Evolutionary conservation across 2,329 filamentous ascomycete species (phyloP), one percentile per base, ranked within the genome.

Genomic region (Chaetomiaceae sp.): DNA sequence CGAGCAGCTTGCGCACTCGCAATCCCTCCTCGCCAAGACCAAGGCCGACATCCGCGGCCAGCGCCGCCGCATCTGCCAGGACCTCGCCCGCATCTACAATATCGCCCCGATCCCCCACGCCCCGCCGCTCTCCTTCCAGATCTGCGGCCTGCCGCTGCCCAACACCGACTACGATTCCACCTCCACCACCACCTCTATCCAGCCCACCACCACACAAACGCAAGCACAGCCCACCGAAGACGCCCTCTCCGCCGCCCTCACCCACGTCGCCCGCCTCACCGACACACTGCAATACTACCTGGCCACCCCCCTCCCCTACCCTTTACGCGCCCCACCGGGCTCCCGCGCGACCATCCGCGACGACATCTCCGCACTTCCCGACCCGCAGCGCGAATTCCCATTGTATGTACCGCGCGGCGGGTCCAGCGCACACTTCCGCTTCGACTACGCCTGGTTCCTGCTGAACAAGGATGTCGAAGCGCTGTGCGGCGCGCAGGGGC

Each of bases 401-500:
- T 75, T 98, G 0, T 90, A 90, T 65, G 62, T 80, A 0, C 74
- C 74, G 0, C 67, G 75, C 2, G 76, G 78, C 14, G 77, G 76
- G 66, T 86, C 69, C n/a, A 76, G 60, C 2, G 80, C 88, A 0
- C 81, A 89, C 37, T 97, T 91, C 69, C 83, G 91, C 2, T 97
- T 97, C 65, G 91, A 97, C 58, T 98, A 97, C 63, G 93, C 76
- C 10, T 93, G 95, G 62, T 98, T 97, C 59, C 71, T 97, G n/a
- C 75, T 98, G 12, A 97, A 97, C 69, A 96, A 97, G 67, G 74
- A 97, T 60, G 90, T 98, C 46, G 90, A 97, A 57, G 67, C 73
- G 0, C 69, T 84, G 3, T 83, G 79, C 49, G 68, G 71, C 3
- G 72, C 74, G 1, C 82, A 89, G 54, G 84, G 84, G 0, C 70